Conservation (phyloP, 2,329 filamentous ascomycete genomes). For the Bipolaris zeicola region DNA sequence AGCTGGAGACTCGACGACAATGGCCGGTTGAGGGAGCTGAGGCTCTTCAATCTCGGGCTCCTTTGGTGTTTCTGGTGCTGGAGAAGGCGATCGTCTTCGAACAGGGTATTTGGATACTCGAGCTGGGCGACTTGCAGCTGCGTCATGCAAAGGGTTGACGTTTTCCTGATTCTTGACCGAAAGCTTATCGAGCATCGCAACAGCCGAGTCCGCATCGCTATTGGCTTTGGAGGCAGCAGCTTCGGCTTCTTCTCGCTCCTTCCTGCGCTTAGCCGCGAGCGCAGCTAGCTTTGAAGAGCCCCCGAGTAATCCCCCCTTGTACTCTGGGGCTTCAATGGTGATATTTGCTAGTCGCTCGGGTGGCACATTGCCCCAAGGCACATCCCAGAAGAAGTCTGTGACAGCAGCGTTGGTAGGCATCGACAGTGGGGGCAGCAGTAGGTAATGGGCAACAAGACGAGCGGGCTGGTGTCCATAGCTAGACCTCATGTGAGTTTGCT, state of each 20-base stretch:
- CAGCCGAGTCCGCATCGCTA: constrained; percentile 39
- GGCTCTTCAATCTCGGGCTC: constrained; percentile 19
- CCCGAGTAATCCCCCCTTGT: constrained; percentile 74
- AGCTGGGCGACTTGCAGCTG: constrained; percentile 14
- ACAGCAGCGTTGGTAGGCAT: constrained; percentile 25
- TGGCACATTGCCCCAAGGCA: constrained; percentile 82
- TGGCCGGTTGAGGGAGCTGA: constrained; percentile 23
- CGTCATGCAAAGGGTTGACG: background rate
- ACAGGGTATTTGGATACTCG: constrained; percentile 29
- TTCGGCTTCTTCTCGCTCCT: constrained; percentile 72
- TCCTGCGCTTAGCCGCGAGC: constrained; percentile 82
- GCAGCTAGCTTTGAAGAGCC: constrained; percentile 88
- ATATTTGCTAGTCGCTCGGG: constrained; percentile 65
- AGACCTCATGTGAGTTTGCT: constrained; percentile 42
- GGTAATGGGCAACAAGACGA: constrained; percentile 20
- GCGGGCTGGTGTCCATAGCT: constrained; percentile 20
- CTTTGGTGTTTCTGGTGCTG: constrained; percentile 22
- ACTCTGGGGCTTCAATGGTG: constrained; percentile 65
- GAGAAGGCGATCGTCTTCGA: constrained; percentile 40
- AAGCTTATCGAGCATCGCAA: constrained; percentile 54
- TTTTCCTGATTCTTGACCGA: constrained; percentile 35
- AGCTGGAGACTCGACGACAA: constrained; percentile 37
- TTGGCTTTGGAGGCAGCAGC: constrained; percentile 24
- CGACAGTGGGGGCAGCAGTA: constrained; percentile 41
- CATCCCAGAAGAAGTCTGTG: constrained; percentile 75